These are phyloP conservation scores for Hypoxylon sp. DNA, from an alignment of 2,329 filamentous ascomycete genomes.

Conservation along the genomic window DNA sequence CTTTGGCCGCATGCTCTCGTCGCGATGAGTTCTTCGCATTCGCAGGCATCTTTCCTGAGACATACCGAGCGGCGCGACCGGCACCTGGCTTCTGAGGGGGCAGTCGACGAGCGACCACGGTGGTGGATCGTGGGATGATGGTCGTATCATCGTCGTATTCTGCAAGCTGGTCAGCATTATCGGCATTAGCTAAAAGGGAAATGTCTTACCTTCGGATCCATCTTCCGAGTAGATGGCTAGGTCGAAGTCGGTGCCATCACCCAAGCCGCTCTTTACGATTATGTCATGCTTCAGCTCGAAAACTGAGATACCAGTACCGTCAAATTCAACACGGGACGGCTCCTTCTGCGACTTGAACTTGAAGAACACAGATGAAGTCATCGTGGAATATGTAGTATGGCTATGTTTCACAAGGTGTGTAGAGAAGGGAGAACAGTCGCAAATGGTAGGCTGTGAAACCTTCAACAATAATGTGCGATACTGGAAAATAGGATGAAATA, in stretches of 20 bases:
- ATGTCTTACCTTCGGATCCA: constrained; percentile 80
- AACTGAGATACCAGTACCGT: constrained; percentile 96
- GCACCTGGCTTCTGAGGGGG: constrained; percentile 86
- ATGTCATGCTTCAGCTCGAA: constrained; percentile 99
- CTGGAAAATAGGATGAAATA: constrained; percentile 25
- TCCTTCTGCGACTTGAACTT: constrained; percentile 99
- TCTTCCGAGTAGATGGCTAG: constrained; percentile 94
- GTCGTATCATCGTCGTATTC: constrained; percentile 98
- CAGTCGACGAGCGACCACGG: constrained; percentile 86
- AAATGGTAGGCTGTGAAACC: constrained; percentile 3
- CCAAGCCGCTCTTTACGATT: constrained; percentile 90
- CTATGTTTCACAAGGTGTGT: constrained; percentile 31
- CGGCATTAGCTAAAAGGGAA: neutral
- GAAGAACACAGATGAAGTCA: constrained; percentile 99
- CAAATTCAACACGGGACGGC: constrained; percentile 91
- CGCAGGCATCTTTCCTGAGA: constrained; percentile 93
- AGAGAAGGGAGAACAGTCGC: constrained; percentile 4
- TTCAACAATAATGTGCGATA: constrained; percentile 8
- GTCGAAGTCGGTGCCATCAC: constrained; percentile 96
- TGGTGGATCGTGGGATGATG: constrained; percentile 95
- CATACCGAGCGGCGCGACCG: constrained; percentile 91
- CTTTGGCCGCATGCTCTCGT: constrained; percentile 69
- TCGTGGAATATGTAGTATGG: constrained; percentile 55
- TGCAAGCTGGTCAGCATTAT: constrained; percentile 50
- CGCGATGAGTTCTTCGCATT: constrained; percentile 83